Evolutionary conservation across 208 protist species (phyloP).

Genomic region (Phytomonas sp.): DNA sequence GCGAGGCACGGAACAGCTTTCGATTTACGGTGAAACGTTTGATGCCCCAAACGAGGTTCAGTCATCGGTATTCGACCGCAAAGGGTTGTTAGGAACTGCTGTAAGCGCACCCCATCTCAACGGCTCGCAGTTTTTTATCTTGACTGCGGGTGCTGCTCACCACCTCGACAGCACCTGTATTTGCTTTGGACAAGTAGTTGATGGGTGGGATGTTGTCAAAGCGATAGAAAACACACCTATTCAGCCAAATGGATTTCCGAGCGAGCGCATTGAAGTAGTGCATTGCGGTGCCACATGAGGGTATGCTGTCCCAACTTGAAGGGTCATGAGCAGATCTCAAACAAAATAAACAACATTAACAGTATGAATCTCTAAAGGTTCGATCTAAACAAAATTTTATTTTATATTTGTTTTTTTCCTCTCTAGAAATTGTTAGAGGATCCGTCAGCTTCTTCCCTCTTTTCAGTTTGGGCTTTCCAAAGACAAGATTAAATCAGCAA

Average conservation of each 20-base stretch:
- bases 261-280: conserved; percentile 36
- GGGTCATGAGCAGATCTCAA: conserved; percentile 2
- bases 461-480: neutral
- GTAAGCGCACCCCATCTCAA: conserved; percentile 96
- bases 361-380: neutral
- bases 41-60: conserved; percentile 94
- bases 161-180: conserved; percentile 92
- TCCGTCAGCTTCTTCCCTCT: neutral
- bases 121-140: conserved; percentile 90
- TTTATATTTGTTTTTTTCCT: neutral
- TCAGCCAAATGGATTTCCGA: conserved; percentile 29
- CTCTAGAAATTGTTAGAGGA: neutral
- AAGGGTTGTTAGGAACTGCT: conserved; percentile 95
- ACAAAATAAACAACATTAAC: neutral
- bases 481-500: neutral
- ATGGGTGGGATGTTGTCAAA: conserved; percentile 75
- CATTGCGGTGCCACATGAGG: conserved; percentile 32
- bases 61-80: conserved; percentile 63
- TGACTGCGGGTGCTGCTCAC: conserved; percentile 52
- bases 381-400: neutral
- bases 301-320: conserved; percentile 10
- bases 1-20: conserved; percentile 92
- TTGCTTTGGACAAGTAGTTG: conserved; percentile 89
- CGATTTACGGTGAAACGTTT: conserved; percentile 94
- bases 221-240: conserved; percentile 63